A percentile compares a stretch with the other conserved stretches of the same genome.
phyloP scores from a whole-genome alignment of 352 stramenopile genomes.

The Pythium pyrilobum region DNA sequence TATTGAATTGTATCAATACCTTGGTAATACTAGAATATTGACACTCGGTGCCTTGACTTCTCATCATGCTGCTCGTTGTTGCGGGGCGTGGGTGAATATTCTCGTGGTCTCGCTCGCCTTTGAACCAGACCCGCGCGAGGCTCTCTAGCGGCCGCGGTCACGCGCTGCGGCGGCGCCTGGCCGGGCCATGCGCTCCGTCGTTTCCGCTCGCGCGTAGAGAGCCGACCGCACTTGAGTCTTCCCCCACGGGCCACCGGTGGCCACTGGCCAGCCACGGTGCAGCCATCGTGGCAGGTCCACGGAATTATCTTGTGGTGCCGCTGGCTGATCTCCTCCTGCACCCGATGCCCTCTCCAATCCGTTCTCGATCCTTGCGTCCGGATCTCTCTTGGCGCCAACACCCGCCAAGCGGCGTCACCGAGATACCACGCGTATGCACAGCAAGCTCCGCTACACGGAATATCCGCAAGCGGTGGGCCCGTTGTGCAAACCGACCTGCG shows the following conservation, averaged over 20 bases:
- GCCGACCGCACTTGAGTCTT: no score
- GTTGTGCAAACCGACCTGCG: slow-evolving; percentile 20
- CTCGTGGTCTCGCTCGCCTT: background rate
- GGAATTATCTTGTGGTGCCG: background rate
- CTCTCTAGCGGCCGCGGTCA: no score
- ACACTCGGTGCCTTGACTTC: no score
- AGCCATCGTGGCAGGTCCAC: background rate
- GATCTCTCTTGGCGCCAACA: background rate
- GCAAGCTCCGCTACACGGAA: slow-evolving; percentile 4
- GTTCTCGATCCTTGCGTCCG: background rate
- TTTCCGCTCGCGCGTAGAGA: no score
- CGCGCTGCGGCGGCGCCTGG: no score
- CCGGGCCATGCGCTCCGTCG: no score
- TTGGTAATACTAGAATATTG: slow-evolving; percentile 1
- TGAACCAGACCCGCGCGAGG: background rate
- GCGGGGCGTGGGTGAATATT: no score
- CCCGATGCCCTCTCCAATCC: background rate
- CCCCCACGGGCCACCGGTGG: no score
- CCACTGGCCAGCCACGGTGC: background rate
- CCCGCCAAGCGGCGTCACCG: background rate
- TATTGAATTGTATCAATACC: no score
- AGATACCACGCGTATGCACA: background rate
- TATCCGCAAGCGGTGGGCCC: background rate
- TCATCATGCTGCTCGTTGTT: no score
- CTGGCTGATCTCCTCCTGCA: background rate